Evolutionary conservation across 352 stramenopile species (phyloP).

Genomic region (Globisporangium lucens): DNA sequence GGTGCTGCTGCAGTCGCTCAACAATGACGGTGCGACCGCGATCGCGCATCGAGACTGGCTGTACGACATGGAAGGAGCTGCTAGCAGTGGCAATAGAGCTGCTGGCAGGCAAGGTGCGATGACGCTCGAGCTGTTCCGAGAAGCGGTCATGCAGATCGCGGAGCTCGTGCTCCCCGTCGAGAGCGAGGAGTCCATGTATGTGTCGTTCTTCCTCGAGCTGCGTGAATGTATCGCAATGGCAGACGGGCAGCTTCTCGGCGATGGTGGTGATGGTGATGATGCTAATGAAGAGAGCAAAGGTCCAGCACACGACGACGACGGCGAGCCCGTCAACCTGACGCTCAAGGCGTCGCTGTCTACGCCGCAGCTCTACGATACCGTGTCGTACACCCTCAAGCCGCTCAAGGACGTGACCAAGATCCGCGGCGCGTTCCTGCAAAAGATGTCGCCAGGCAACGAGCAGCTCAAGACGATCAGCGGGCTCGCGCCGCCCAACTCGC

Average conservation of each 20-base stretch:
- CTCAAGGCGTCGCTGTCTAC: conserved; percentile 10
- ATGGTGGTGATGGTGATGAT: not conserved
- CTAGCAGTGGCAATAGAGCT: conserved; percentile 2
- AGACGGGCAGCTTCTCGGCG: conserved; percentile 2
- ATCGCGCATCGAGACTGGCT: conserved; percentile 60
- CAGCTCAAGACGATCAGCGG: conserved; percentile 43
- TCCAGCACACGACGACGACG: not conserved
- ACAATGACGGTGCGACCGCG: conserved; percentile 26
- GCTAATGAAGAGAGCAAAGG: not conserved
- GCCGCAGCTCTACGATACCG: conserved; percentile 13
- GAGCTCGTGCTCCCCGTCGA: conserved; percentile 65
- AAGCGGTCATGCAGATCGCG: conserved; percentile 55
- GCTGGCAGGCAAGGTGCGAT: conserved; percentile 20
- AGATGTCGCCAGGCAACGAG: conserved; percentile 43
- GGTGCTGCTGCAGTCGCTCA: conserved; percentile 52
- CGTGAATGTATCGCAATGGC: conserved; percentile 36
- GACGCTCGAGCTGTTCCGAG: conserved; percentile 45
- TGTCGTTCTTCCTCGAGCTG: conserved; percentile 57
- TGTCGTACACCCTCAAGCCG: conserved; percentile 25
- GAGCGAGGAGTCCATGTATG: conserved; percentile 37
- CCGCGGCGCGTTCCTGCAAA: conserved; percentile 49
- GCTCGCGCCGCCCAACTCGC: conserved; percentile 41
- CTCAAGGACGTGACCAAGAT: conserved; percentile 53
- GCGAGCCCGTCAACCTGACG: not conserved
- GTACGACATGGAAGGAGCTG: conserved; percentile 49